phyloP scores from a whole-genome alignment of 805 yeast genomes.

The Cyberlindnera samutprakarnensis region DNA sequence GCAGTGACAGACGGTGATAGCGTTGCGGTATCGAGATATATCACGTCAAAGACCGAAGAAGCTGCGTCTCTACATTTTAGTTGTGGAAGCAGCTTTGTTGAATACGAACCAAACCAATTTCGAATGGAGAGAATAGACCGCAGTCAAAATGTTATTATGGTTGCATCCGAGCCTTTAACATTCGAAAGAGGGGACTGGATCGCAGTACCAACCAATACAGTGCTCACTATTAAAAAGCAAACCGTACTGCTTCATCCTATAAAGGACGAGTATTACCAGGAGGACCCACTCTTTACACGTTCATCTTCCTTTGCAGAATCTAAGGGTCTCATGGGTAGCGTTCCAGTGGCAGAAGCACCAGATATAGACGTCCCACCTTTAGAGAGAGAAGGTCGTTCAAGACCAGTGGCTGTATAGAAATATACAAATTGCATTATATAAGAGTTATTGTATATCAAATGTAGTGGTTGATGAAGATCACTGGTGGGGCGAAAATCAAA shows the following conservation, averaged over 20 bases:
- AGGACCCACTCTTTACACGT: conserved; percentile 59
- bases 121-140: conserved; percentile 91
- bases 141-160: conserved; percentile 91
- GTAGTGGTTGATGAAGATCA: too few species aligned
- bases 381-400: conserved; percentile 65
- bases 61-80: conserved; percentile 95
- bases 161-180: conserved; percentile 93
- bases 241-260: conserved; percentile 90
- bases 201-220: conserved; percentile 89
- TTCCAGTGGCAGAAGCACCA: conserved; percentile 54
- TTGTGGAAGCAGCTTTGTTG: conserved; percentile 86
- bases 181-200: conserved; percentile 98
- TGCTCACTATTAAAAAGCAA: conserved; percentile 73
- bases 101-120: conserved; percentile 85
- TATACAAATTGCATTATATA: too few species aligned
- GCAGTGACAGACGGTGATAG: conserved; percentile 92
- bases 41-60: conserved; percentile 84
- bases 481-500: too few species aligned
- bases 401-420: conserved; percentile 16
- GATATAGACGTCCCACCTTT: conserved; percentile 62
- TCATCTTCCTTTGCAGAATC: conserved; percentile 78
- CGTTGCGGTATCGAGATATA: conserved; percentile 81
- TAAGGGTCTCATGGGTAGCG: conserved; percentile 89
- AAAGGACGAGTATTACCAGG: conserved; percentile 78
- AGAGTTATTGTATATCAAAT: too few species aligned